Evolutionary conservation across 345 rosid genomes (phyloP).

Genomic region (Orychophragmus violaceus): DNA sequence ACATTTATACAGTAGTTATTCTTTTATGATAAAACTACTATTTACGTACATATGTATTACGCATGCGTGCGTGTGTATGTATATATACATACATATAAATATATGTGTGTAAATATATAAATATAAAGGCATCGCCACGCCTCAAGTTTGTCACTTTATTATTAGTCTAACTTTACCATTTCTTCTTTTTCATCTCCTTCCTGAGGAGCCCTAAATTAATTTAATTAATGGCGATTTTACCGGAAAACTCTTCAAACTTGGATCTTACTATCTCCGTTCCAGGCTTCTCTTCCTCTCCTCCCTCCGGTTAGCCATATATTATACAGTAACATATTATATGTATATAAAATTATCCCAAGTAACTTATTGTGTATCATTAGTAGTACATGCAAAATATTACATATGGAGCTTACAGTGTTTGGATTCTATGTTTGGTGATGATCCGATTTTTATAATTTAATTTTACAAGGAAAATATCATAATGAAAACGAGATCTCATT

Average conservation of each 20-base stretch:
- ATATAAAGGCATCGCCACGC: conserved; percentile 27
- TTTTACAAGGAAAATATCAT: not conserved
- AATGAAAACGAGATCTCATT: not conserved
- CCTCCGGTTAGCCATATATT: conserved; percentile 39
- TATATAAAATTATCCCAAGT: not conserved
- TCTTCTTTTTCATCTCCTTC: conserved; percentile 13
- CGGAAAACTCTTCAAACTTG: conserved; percentile 53
- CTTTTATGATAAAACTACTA: conserved; percentile 13
- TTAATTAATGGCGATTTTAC: conserved; percentile 51
- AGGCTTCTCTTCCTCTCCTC: conserved; percentile 65
- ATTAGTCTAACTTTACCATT: conserved; percentile 33
- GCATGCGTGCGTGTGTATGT: conserved; percentile 27
- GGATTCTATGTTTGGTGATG: conserved; percentile 7
- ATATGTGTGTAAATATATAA: not conserved
- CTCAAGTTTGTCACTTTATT: conserved; percentile 20
- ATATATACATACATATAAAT: not conserved
- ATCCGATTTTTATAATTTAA: not conserved
- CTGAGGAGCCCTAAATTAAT: conserved; percentile 8
- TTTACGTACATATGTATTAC: conserved; percentile 14
- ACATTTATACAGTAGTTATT: not conserved
- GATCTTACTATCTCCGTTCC: conserved; percentile 81
- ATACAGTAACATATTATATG: not conserved
- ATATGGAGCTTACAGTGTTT: not conserved
- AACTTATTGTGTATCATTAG: too few relatives aligned
- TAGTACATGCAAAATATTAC: not conserved